Evolutionary conservation across 768 basidiomycete genomes (phyloP).

Genomic region (Rhizopogon vulgaris): DNA sequence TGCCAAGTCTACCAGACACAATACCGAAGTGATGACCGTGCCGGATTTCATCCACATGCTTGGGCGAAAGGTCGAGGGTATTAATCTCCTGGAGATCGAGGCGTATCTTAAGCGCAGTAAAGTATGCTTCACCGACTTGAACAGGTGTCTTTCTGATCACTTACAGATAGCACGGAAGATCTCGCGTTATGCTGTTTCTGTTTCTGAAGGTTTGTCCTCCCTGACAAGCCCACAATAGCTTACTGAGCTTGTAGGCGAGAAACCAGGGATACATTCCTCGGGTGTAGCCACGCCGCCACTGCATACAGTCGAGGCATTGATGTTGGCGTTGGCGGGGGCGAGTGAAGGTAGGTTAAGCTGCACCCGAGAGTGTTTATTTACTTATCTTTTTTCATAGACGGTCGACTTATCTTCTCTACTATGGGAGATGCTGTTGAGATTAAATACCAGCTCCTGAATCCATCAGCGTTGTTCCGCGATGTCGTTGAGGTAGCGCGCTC

Average conservation of each 20-base stretch:
- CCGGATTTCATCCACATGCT: conserved; percentile 58
- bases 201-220: conserved; percentile 27
- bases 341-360: conserved; percentile 50
- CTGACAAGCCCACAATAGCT: background rate
- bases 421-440: conserved; percentile 47
- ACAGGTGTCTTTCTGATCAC: background rate
- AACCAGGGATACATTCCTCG: conserved; percentile 2
- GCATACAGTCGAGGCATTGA: conserved; percentile 74
- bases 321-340: conserved; percentile 69
- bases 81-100: conserved; percentile 82
- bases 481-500: conserved; percentile 75
- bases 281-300: conserved; percentile 62
- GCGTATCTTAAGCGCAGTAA: conserved; percentile 79
- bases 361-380: background rate
- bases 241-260: conserved; percentile 6
- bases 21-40: conserved; percentile 63
- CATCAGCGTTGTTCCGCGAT: conserved; percentile 80
- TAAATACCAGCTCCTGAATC: conserved; percentile 91
- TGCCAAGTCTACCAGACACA: conserved; percentile 6
- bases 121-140: conserved; percentile 31
- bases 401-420: conserved; percentile 61
- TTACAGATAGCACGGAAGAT: conserved; percentile 69
- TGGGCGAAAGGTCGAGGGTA: conserved; percentile 61
- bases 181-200: conserved; percentile 73
- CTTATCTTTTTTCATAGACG: conserved; percentile 43